Evolutionary conservation across 345 rosid genomes (phyloP), one percentile per base, ranked within the genome.

Genomic region (Mercurialis annua): DNA sequence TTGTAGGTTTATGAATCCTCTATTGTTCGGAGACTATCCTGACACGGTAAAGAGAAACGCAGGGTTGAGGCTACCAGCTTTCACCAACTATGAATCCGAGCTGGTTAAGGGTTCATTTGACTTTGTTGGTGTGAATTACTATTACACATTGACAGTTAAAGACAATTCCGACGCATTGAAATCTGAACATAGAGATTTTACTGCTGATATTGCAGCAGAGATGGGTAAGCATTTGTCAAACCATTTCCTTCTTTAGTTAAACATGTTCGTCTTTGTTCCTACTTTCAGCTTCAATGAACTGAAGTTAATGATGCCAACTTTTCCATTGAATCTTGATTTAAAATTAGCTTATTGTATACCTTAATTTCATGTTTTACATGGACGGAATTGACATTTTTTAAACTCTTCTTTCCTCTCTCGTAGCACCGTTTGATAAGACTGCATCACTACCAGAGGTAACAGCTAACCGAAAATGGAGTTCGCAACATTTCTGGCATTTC

Each of bases 21-120:
- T 90, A 78, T 71, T 83, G 29, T 84, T 71, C 68, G 96, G 98
- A n/a, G 92, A 88, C 57, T 90, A 88, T 73, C 97, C 98, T 0
- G 71, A 76, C 44, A 72, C 15, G 53, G 85, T 88, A 92, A 88
- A 86, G 78, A 75, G 73, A 68, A 80, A n/a, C 29, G 79, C 72
- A 12, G 96, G 97, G 33, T 68, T 84, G 6, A 90, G 96, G 65
- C 74, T 92, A 54, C 96, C 96, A 4, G 64, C 68, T 66, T 90
- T 90, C 80, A 73, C 88, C 5, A 4, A 54, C 27, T 30, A 56
- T 16, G 98, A 92, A 73, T 85, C 96, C 30, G 61, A 85, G 61
- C 63, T 33, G 65, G 71, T 92, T 1, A 87, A 77, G 78, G 90
- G 89, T 30, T 82, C 96, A 24, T 72, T 72, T 43, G 92, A 92